A percentile compares a stretch with the other conserved stretches of the same genome.
Conservation (phyloP, 495 filamentous ascomycete species). For the Lichenothelia convexa region DNA sequence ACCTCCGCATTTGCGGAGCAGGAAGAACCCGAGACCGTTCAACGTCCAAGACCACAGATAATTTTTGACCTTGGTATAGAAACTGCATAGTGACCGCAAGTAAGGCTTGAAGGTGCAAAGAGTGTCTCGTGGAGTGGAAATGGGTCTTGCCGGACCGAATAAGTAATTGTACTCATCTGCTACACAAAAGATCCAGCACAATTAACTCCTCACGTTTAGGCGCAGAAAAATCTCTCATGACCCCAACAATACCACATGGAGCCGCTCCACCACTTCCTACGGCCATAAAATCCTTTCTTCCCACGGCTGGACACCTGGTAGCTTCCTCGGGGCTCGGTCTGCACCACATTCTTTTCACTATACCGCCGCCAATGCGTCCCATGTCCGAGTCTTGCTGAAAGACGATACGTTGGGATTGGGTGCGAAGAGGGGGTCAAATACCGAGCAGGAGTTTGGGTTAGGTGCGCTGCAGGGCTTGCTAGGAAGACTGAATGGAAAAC, state of each 20-base stretch:
- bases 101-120: neutral
- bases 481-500: conserved; percentile 77
- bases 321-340: conserved; percentile 55
- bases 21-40: neutral
- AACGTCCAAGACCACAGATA: neutral
- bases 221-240: conserved; percentile 68
- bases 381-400: conserved; percentile 64
- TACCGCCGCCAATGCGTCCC: conserved; percentile 55
- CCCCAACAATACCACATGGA: conserved; percentile 88
- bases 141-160: conserved; percentile 13
- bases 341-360: conserved; percentile 54
- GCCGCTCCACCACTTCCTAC: conserved; percentile 58
- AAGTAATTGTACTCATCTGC: conserved; percentile 4
- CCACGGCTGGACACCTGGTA: conserved; percentile 80
- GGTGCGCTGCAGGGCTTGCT: conserved; percentile 69
- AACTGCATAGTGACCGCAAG: neutral
- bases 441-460: conserved; percentile 70
- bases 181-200: neutral
- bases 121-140: conserved; percentile 1
- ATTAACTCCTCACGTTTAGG: conserved; percentile 30
- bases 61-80: neutral
- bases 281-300: conserved; percentile 71
- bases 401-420: conserved; percentile 82
- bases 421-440: conserved; percentile 55
- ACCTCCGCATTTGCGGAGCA: too few species aligned